phyloP scores from a whole-genome alignment of 192 early-diverging fungal species.

The Phycomyces nitens region DNA sequence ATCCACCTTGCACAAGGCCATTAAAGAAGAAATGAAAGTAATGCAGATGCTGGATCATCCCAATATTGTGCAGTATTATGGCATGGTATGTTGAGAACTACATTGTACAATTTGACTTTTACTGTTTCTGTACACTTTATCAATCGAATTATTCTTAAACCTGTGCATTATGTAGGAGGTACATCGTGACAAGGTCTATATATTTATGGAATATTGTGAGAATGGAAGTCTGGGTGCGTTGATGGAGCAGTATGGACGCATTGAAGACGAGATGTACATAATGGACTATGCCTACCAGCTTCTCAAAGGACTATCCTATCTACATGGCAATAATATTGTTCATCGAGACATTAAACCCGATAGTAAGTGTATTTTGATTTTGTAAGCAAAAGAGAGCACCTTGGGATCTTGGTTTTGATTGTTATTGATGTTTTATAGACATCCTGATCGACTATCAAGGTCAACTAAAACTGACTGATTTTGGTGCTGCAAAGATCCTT shows the following conservation, averaged over 20 bases:
- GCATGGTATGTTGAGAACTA: constrained; percentile 59
- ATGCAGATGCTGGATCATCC: constrained; percentile 86
- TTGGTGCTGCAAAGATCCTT: constrained; percentile 87
- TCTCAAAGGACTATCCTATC: constrained; percentile 75
- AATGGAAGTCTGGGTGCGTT: constrained; percentile 69
- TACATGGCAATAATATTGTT: constrained; percentile 79
- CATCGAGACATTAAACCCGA: constrained; percentile 89
- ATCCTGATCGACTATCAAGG: constrained; percentile 76
- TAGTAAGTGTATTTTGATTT: too few species aligned
- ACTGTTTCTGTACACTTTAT: too few species aligned
- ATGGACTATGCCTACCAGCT: constrained; percentile 78
- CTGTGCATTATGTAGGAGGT: too few species aligned
- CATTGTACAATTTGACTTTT: too few species aligned
- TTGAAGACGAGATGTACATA: constrained; percentile 70
- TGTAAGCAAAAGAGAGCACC: too few species aligned
- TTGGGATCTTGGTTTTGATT: not conserved
- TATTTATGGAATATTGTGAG: constrained; percentile 92
- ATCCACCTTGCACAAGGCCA: constrained; percentile 60
- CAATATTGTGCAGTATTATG: constrained; percentile 89
- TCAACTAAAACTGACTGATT: constrained; percentile 84
- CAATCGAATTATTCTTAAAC: too few species aligned
- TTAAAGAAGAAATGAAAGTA: constrained; percentile 89
- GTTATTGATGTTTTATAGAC: constrained; percentile 37
- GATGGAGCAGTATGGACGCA: constrained; percentile 76
- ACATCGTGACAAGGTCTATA: constrained; percentile 80